Evolutionary conservation across 768 basidiomycete species (phyloP).

Genomic region (Mycena galopus): DNA sequence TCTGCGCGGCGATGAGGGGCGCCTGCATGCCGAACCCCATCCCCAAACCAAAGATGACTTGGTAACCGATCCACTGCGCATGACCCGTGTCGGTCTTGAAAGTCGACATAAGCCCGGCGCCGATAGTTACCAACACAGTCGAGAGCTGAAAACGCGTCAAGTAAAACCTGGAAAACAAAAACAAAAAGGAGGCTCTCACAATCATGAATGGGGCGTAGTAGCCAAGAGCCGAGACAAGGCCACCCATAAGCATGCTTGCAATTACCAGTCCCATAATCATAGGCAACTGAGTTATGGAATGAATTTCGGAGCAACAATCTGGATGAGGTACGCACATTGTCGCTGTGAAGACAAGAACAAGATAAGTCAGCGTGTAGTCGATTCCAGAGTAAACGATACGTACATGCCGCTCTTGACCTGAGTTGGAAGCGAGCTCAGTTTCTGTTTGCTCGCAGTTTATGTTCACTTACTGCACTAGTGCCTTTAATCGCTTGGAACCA

Average conservation of each 20-base stretch:
- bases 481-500: constrained; percentile 54
- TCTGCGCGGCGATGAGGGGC: constrained; percentile 35
- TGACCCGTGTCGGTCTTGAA: constrained; percentile 39
- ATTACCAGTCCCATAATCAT: constrained; percentile 53
- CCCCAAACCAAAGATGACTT: constrained; percentile 45
- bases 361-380: not conserved
- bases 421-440: not conserved
- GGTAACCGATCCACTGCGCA: constrained; percentile 37
- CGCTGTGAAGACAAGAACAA: too few species aligned
- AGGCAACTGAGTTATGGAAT: too few species aligned
- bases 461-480: constrained; percentile 43
- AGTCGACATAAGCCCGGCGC: constrained; percentile 51
- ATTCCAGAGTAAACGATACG: not conserved
- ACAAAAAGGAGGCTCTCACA: too few species aligned
- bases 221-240: constrained; percentile 47
- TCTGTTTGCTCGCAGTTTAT: not conserved
- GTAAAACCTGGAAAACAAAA: too few species aligned
- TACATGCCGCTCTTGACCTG: not conserved
- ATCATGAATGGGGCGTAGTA: constrained; percentile 52
- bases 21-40: constrained; percentile 41
- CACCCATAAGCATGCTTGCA: constrained; percentile 51
- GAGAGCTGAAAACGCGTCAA: constrained; percentile 20
- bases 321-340: constrained; percentile 51
- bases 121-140: constrained; percentile 49
- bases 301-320: constrained; percentile 53